Percentiles rank a stretch among this genome's conserved stretches.
These are phyloP conservation scores for Raddia distichophylla DNA, from an alignment of 176 grass and related monocot genomes.

Conservation along the genomic window DNA sequence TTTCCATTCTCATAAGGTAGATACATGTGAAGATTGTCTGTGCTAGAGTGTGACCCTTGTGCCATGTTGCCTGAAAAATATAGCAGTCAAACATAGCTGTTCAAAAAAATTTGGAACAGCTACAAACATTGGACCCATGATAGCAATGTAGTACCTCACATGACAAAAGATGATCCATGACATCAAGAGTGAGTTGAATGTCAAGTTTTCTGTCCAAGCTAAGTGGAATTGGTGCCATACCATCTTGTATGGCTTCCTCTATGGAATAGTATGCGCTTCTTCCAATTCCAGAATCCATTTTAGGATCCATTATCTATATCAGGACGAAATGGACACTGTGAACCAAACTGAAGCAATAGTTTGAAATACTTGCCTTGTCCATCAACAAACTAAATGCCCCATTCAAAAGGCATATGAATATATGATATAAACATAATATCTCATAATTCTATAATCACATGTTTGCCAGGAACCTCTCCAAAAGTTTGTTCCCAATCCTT, in stretches of 20 bases:
- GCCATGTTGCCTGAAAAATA: constrained; percentile 84
- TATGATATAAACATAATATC: not conserved
- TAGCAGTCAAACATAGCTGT: constrained; percentile 37
- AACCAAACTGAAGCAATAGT: constrained; percentile 38
- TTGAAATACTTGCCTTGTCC: constrained; percentile 16
- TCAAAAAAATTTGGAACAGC: constrained; percentile 33
- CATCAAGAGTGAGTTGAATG: constrained; percentile 73
- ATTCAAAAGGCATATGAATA: not conserved
- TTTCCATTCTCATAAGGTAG: constrained; percentile 85
- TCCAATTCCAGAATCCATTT: constrained; percentile 96
- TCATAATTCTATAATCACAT: constrained; percentile 4
- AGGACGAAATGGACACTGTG: constrained; percentile 14
- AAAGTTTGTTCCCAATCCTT: not conserved
- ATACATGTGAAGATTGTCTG: constrained; percentile 98
- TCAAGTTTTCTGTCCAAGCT: constrained; percentile 80
- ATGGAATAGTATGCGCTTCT: constrained; percentile 72
- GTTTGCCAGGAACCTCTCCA: not conserved
- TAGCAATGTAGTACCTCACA: constrained; percentile 77
- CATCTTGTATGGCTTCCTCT: constrained; percentile 94
- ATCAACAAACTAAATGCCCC: not conserved
- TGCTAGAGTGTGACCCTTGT: constrained; percentile 88
- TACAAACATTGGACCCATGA: constrained; percentile 20
- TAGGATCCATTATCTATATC: constrained; percentile 99
- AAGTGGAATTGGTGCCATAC: constrained; percentile 84
- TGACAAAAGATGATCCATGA: constrained; percentile 97